Base-by-base conservation (phyloP, 2,329 filamentous ascomycete species). In the Coniochaeta ligniaria region DNA sequence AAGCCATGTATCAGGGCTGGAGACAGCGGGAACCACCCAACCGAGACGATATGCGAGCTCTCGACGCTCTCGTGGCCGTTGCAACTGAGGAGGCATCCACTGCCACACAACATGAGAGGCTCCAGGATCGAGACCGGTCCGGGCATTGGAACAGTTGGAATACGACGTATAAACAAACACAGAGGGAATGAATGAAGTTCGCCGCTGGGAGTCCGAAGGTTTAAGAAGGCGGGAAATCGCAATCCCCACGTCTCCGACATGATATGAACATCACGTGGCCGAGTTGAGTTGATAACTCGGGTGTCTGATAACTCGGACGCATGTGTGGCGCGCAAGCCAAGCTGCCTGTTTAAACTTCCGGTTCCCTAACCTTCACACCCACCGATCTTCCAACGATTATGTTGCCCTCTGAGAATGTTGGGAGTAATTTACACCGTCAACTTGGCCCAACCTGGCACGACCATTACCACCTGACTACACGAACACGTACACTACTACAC, bases 31-130 rank as follows among this genome's bases (percentile, higher is more conserved):
- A 17, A 43, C 36, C 70, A 1, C 72, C 74, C 54, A 70, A 60
- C 9, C 58, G 71, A 6, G 71, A 72, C 63, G 57, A 83, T 47
- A 81, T 86, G 80, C 75, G 78, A 57, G 76, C 83, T 43, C 72
- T 88, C 6, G 82, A 88, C 63, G 83, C 85, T 26, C 77, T 88
- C 9, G 85, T 88, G n/a, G 84, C 85, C 6, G 84, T 87, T 47
- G 85, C 85, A 5, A 87, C 85, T 2, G 81, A 80, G 63, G 83
- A 86, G 68, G 79, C 73, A 20, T 66, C 67, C 2, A 68, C 64
- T 16, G 65, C 38, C 16, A n/a, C 65, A 5, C 26, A 55, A 12
- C 14, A n/a, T 26, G 6, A 56, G 9, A 36, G 22, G 50, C 8
- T 31, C 20, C 54, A 56, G 33, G 54, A 56, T 9, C 54, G 33